Evolutionary conservation across 768 basidiomycete genomes (phyloP), one percentile per base, ranked within the genome.

Genomic region (Antrodiella citrinella): DNA sequence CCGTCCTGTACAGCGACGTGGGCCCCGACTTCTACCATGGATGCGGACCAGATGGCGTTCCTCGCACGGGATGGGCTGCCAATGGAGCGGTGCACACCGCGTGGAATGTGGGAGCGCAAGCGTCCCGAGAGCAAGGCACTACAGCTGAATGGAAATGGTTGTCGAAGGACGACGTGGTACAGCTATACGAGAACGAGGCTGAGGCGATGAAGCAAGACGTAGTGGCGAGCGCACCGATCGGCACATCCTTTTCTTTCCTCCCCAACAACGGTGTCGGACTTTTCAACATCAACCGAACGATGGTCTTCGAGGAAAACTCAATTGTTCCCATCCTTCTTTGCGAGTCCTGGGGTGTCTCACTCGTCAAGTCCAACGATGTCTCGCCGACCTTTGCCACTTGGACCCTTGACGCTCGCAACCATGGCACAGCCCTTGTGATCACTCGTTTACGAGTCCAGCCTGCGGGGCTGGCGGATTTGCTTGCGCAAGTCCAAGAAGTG

Each of bases 1-100:
- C 77, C 3, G 62, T 67, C 12, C 66, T 81, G 18, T 81, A 75
- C 63, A 80, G 75, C 54, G 79, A 80, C 49, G 62, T 81, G 26
- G 78, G 79, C 13, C 48, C 51, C 4, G 51, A 62, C 0, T 77
- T 79, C 59, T 82, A 81, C 61, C 54, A 51, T 23, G 49, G 52
- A 12, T 67, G 71, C 45, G 77, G 76, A 0, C 70, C 71, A 1
- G 61, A 56, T 4, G 51, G 48, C 4, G 62, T 63, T 9, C 18
- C 12, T 13, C 10, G 19, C 13, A 35, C 30, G 15, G 79, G 80
- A 2, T 82, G 80, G 80, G 59, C 68, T 15, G 59, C 67, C 7
- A 59, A 62, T 24, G 63, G 60, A 4, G 60, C 69, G 10, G 30
- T 61, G 1, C 72, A 69, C 19, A 76, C 76, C 0, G 51, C 65